Evolutionary conservation across 495 filamentous ascomycete genomes (phyloP), one percentile per base, ranked within the genome.

Genomic region (Penicillium egyptiacum): DNA sequence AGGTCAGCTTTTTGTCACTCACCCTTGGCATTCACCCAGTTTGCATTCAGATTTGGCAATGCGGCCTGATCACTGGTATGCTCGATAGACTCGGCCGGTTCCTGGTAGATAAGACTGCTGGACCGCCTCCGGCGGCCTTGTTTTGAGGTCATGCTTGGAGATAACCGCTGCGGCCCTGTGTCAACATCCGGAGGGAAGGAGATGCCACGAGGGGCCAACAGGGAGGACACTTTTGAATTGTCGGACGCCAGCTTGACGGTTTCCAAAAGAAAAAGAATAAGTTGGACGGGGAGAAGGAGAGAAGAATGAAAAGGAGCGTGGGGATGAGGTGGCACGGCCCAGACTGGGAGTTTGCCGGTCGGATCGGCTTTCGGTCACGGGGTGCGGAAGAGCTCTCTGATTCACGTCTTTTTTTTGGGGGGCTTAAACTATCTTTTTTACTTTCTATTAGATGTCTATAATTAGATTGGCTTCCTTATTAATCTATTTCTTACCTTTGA

Each of bases 1-100:
- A 3, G 6, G 30, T 54, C 52, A 22, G 19, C 52, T 52, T 28
- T 52, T 45, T 30, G 20, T 10, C 23, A 74, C 85, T 68, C 77
- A 98, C 94, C 94, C 81, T 98, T 98, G 59, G 91, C 90, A 75
- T 98, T 96, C 60, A 97, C 94, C 94, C 94, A 98, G 74, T 96
- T 88, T 61, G 94, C 90, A 79, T 98, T 98, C 70, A 97, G 72
- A 65, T 98, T 98, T 30, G 94, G 94, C 58, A 97, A 75, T 12
- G 90, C 90, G 26, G 91, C 86, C 82, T 98, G 94, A 72, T 98
- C 94, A 62, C 89, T 96, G 70, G 91, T 86, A 68, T 96, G 93
- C 78, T 98, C 93, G 73, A 96, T 83, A 56, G 91, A 92, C 76
- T 98, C 93, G 50, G 84, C 82, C 37, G 93, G 93, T 72, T 98